Percentiles rank a stretch among this genome's conserved stretches.
Evolutionary conservation across 495 filamentous ascomycete species (phyloP).

Genomic region (Mycothermus thermophilus): DNA sequence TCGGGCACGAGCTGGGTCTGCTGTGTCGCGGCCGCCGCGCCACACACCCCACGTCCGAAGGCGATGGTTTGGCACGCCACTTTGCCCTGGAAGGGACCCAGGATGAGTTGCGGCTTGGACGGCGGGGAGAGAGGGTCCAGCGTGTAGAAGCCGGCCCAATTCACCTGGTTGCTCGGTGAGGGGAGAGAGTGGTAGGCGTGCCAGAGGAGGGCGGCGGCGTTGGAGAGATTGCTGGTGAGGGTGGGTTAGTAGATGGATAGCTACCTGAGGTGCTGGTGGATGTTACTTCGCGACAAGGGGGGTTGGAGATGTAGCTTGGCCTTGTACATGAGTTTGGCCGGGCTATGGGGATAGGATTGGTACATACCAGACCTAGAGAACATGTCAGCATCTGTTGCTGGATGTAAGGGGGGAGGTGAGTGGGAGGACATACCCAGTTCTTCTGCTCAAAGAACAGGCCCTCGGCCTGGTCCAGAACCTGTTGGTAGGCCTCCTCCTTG

Average conservation of each 20-base stretch:
- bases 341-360: background rate
- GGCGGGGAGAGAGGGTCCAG: slow-evolving; percentile 42
- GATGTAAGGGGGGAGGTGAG: too few relatives aligned
- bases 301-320: background rate
- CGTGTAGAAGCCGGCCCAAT: slow-evolving; percentile 89
- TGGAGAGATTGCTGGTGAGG: slow-evolving; percentile 60
- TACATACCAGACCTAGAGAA: background rate
- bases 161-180: slow-evolving; percentile 55
- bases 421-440: slow-evolving; percentile 77
- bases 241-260: background rate
- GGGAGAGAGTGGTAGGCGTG: slow-evolving; percentile 71
- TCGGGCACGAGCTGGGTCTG: slow-evolving; percentile 61
- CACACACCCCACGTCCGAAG: slow-evolving; percentile 74
- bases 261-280: background rate
- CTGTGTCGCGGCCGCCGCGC: slow-evolving; percentile 50
- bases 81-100: slow-evolving; percentile 81
- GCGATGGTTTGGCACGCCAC: slow-evolving; percentile 77
- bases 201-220: slow-evolving; percentile 73
- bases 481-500: slow-evolving; percentile 64
- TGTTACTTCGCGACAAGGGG: background rate
- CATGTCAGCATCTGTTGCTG: background rate
- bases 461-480: slow-evolving; percentile 56
- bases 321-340: background rate
- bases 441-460: slow-evolving; percentile 64
- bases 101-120: slow-evolving; percentile 44